Evolutionary conservation across 129 eudicot species (phyloP).

Genomic region (Calendula officinalis): DNA sequence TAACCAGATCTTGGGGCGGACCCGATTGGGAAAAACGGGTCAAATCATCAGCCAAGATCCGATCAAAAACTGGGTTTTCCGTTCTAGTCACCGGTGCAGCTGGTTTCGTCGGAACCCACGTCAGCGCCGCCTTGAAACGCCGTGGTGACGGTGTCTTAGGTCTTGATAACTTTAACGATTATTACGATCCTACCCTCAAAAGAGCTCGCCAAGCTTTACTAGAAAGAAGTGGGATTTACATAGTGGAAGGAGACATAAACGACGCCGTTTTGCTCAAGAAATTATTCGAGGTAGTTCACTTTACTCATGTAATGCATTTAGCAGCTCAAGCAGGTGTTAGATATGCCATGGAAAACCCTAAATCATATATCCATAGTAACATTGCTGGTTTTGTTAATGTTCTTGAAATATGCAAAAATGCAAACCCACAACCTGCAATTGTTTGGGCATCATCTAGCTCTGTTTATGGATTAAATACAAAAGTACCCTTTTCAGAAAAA

Average conservation of each 20-base stretch:
- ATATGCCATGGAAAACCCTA: constrained; percentile 47
- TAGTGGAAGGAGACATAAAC: constrained; percentile 73
- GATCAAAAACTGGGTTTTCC: constrained; percentile 28
- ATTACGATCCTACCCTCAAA: constrained; percentile 61
- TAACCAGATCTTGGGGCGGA: constrained; percentile 39
- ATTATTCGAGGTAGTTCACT: constrained; percentile 36
- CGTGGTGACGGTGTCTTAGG: constrained; percentile 39
- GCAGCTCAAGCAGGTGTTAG: constrained; percentile 60
- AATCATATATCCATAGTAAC: constrained; percentile 40
- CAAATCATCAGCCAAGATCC: constrained; percentile 36
- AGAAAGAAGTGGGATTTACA: constrained; percentile 58
- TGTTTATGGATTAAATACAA: constrained; percentile 44
- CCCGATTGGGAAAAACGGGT: constrained; percentile 44
- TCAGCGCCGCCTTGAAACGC: constrained; percentile 28
- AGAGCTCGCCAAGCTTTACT: constrained; percentile 71
- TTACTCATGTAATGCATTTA: constrained; percentile 45
- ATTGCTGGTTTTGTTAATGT: constrained; percentile 42
- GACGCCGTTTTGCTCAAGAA: constrained; percentile 30
- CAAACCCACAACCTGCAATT: constrained; percentile 51
- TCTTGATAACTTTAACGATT: constrained; percentile 39
- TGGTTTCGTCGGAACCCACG: constrained; percentile 39
- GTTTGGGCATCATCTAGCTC: constrained; percentile 58
- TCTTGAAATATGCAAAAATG: constrained; percentile 39
- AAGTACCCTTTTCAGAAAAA: constrained; percentile 50
- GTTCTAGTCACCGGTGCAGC: constrained; percentile 38